These are phyloP conservation scores for Apiotrichum gamsii DNA, from an alignment of 1,284 basidiomycete genomes.

Conservation along the genomic window DNA sequence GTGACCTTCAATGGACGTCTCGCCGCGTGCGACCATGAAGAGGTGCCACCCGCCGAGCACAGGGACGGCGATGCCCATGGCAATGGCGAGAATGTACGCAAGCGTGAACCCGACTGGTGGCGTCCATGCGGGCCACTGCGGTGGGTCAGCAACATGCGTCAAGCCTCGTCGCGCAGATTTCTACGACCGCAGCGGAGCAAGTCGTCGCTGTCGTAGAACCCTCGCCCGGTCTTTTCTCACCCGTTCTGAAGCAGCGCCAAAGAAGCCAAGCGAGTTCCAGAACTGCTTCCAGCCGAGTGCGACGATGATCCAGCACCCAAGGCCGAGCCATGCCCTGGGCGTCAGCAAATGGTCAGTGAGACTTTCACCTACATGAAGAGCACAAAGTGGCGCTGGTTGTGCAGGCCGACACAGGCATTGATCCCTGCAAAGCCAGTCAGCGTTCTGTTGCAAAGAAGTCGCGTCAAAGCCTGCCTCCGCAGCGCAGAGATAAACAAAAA, in stretches of 20 bases:
- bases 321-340: constrained; percentile 63
- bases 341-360: constrained; percentile 37
- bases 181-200: no score
- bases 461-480: no score
- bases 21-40: constrained; percentile 65
- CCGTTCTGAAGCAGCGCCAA: no score
- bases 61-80: constrained; percentile 65
- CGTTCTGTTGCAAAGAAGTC: no score
- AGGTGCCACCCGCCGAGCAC: constrained; percentile 79
- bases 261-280: constrained; percentile 57
- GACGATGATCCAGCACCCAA: constrained; percentile 57
- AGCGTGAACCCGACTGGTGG: constrained; percentile 68
- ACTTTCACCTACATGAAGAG: constrained; percentile 78
- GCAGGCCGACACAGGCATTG: constrained; percentile 90
- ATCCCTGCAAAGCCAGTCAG: constrained; percentile 59
- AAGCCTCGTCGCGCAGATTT: no score
- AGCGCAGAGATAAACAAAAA: no score
- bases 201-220: constrained; percentile 29
- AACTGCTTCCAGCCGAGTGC: constrained; percentile 57
- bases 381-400: constrained; percentile 94
- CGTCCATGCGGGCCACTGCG: constrained; percentile 59
- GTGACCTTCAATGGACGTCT: constrained; percentile 85
- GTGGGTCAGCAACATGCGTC: background rate
- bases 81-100: constrained; percentile 66
- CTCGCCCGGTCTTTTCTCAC: no score